Base-by-base conservation (phyloP, 2,329 filamentous ascomycete species). In the Cordyceps cateniannulata region DNA sequence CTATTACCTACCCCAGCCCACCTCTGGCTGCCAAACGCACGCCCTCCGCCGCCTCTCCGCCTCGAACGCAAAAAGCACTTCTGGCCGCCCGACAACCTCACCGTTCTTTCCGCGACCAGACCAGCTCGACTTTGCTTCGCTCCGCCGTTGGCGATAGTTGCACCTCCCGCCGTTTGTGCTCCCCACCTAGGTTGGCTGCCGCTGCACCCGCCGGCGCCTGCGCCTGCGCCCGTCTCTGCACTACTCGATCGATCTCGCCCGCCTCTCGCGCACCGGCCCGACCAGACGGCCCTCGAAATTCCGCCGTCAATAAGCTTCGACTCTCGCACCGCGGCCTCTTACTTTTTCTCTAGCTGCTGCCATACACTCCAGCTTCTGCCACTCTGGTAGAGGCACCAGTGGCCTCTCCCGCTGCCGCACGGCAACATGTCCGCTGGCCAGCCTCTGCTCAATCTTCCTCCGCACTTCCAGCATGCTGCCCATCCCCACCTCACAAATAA, bases 351-450 rank as follows among this genome's bases (percentile, higher is more conserved):
- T 35, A 3, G 29, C 44, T 49, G 44, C 20, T 27, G 40, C 45
- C 38, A 20, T 42, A 9, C 10, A n/a, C 24, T 4, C 25, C n/a
- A 29, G 59, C 42, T 54, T 55, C 59, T 61, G 49, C 58, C 58
- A 10, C 24, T 45, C 49, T 18, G 59, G 51, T 51, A 61, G 59
- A 48, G 52, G 59, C 52, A 45, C 38, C 45, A 44, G 44, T 49
- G 52, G 52, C 52, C 44, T 47, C 52, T 47, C 25, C 38, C 59
- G 53, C 53, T 49, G 59, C 59, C n/a, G 25, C 47, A 64, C 66
- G 63, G 66, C 54, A 70, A 57, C 66, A 73, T 73, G 71, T 67
- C 69, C 48, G 66, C 66, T 64, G 67, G 67, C 64, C 69, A 64
- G 63, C 65, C 65, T 63, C 63, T 65, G 65, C 66, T 66, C 59